Conservation (phyloP, 768 basidiomycete species). For the Macrocybe gigantea region DNA sequence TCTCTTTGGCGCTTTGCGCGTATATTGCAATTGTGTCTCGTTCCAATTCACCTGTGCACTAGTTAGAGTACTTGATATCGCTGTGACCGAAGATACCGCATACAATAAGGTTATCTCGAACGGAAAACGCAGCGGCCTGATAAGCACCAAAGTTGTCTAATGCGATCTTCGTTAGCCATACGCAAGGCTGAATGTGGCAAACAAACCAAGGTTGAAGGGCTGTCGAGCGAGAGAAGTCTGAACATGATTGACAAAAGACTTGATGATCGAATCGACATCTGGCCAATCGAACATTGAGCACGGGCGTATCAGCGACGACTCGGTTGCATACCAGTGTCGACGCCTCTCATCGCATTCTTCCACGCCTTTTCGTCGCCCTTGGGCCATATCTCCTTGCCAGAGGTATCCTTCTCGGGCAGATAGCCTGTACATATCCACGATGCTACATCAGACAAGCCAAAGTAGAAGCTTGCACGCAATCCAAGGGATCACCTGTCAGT, state of each 20-base stretch:
- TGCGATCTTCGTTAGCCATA: conserved; percentile 1
- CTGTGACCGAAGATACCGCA: conserved; percentile 11
- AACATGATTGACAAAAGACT: conserved; percentile 75
- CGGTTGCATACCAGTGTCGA: conserved; percentile 46
- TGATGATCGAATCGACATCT: conserved; percentile 63
- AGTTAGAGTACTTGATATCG: conserved; percentile 4
- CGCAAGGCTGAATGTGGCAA: background rate
- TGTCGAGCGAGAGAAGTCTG: conserved; percentile 89
- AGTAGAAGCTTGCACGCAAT: conserved; percentile 4
- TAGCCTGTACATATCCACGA: conserved; percentile 46
- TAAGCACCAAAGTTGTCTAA: conserved; percentile 80
- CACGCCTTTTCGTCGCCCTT: conserved; percentile 71
- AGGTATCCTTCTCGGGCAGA: conserved; percentile 67
- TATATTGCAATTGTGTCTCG: conserved; percentile 68
- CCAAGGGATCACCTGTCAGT: conserved; percentile 41
- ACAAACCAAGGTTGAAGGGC: conserved; percentile 74
- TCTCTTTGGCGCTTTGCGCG: conserved; percentile 80
- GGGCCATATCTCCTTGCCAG: conserved; percentile 84
- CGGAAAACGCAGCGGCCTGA: conserved; percentile 85
- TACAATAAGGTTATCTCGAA: conserved; percentile 84
- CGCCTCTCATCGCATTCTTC: conserved; percentile 54
- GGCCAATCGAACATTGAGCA: conserved; percentile 2
- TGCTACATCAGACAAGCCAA: conserved; percentile 3
- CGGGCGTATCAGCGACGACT: background rate
- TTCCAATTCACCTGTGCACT: conserved; percentile 72